Evolutionary conservation across 192 early-diverging fungal genomes (phyloP).

Genomic region (Anaeromyces robustus): DNA sequence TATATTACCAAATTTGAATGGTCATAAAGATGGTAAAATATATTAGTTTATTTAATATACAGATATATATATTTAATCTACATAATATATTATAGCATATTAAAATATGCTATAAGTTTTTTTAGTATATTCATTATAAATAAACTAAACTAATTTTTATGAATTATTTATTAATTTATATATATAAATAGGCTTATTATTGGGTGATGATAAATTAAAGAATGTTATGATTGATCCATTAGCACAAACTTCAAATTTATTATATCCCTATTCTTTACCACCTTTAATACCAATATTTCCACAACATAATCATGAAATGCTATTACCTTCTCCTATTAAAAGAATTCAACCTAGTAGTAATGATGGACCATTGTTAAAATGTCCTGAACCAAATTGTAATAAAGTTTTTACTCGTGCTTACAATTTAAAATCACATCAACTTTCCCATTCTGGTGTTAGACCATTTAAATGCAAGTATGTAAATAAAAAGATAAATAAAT

Average conservation of each 20-base stretch:
- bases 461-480: neutral
- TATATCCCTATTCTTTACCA: neutral
- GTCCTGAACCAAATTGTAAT: neutral
- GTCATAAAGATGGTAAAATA: neutral
- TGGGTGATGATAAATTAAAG: neutral
- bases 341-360: neutral
- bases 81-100: too few species aligned
- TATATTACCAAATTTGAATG: neutral
- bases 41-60: too few species aligned
- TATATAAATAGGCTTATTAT: neutral
- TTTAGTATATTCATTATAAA: too few species aligned
- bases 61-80: too few species aligned
- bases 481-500: neutral
- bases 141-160: too few species aligned
- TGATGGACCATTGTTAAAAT: neutral
- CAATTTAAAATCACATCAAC: neutral
- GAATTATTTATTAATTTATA: too few species aligned
- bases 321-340: neutral
- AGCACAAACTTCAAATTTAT: neutral
- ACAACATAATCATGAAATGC: neutral
- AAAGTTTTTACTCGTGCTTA: neutral
- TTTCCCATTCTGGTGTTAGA: neutral
- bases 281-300: neutral
- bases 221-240: neutral
- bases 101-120: too few species aligned